Conservation (phyloP, 148 eudicot genomes). For the Tetragonia tetragonoides region DNA sequence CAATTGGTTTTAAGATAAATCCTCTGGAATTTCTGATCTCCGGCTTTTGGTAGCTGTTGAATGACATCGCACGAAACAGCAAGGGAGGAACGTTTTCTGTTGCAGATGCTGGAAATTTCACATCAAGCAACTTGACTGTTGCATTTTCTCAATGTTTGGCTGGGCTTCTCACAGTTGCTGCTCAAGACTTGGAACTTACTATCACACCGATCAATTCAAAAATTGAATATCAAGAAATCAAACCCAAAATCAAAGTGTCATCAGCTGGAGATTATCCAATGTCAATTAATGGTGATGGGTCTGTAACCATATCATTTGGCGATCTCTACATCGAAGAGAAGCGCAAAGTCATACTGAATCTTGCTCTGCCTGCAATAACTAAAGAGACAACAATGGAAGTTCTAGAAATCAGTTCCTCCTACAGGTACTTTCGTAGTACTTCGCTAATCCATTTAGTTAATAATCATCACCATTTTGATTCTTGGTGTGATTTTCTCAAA, state of each 20-base stretch:
- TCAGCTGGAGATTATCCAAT: constrained; percentile 11
- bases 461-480: too few relatives aligned
- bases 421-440: not conserved
- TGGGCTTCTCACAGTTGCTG: constrained; percentile 21
- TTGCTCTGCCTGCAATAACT: constrained; percentile 14
- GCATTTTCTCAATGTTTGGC: constrained; percentile 27
- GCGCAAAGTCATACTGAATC: constrained; percentile 18
- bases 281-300: not conserved
- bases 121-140: constrained; percentile 9
- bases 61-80: constrained; percentile 16
- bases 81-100: constrained; percentile 16
- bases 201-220: not conserved
- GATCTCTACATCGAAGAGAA: constrained; percentile 28
- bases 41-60: constrained; percentile 14
- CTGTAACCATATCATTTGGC: constrained; percentile 22
- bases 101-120: not conserved
- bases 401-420: constrained; percentile 8
- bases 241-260: constrained; percentile 8
- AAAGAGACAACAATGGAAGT: not conserved
- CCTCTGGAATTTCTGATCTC: too few relatives aligned
- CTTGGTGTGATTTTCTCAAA: too few relatives aligned
- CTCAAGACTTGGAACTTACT: constrained; percentile 1
- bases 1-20: too few relatives aligned
- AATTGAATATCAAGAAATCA: not conserved
- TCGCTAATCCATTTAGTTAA: too few relatives aligned